Evolutionary conservation across 2,329 filamentous ascomycete genomes (phyloP), one percentile per base, ranked within the genome.

Genomic region (Verticillium nubilum): DNA sequence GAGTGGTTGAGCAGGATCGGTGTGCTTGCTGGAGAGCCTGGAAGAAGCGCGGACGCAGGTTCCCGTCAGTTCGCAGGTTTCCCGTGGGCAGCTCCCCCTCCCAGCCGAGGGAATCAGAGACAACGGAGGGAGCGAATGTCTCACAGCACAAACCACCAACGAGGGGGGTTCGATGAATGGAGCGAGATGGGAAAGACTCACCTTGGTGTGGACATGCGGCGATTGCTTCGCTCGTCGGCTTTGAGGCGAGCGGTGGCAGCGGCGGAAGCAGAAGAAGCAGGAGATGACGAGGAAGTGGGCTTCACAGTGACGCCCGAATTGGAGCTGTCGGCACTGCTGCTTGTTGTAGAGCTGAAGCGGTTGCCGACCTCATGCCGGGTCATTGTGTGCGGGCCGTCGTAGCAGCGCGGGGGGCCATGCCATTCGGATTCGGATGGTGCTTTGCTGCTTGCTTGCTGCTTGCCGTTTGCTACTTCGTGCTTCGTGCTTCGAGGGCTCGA

Each of bases 291-390:
- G 59, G 67, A 69, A 56, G 73, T 74, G 59, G 80, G 80, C 73
- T 80, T 86, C 65, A 86, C 76, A 42, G 89, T 92, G 68, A 85
- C 82, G 69, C 80, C 82, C 62, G 87, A 90, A 67, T 83, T 82
- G 74, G 82, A 85, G 77, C 86, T 90, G 68, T 86, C 82, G 69
- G 83, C 84, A 76, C 83, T 85, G 65, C 83, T 83, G 80, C 84
- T 86, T 76, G 85, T 85, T 65, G 81, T 77, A 64, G 86, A 87
- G 77, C 82, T 86, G 81, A 88, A 83, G 76, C 86, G 87, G 75
- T 80, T 79, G 68, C 75, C 75, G 68, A 78, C 77, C 72, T 89
- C 86, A 78, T 87, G 84, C 75, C 82, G 84, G 76, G 86, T 84
- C 88, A 91, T 90, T 74, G 76, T 85, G 75, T 74, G 74, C 72